These are phyloP conservation scores for Phytophthora nicotianae DNA, from an alignment of 352 stramenopile genomes.

Conservation along the genomic window DNA sequence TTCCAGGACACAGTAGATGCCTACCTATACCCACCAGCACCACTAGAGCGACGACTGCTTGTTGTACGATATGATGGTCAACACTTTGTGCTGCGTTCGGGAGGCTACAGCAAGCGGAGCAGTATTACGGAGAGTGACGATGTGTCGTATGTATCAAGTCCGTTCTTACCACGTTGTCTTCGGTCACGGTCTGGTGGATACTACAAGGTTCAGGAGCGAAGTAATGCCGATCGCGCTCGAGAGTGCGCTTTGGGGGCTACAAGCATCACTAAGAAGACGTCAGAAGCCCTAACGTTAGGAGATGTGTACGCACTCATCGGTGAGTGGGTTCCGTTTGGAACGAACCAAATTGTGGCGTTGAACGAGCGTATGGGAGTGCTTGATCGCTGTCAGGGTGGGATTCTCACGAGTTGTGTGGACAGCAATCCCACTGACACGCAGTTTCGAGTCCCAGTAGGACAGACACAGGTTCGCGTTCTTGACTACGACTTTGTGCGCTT, in stretches of 20 bases:
- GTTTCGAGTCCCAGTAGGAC: slow-evolving; percentile 89
- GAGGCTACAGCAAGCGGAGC: slow-evolving; percentile 89
- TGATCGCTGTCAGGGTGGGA: slow-evolving; percentile 96
- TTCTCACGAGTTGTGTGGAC: slow-evolving; percentile 95
- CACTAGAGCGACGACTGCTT: slow-evolving; percentile 52
- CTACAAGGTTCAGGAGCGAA: slow-evolving; percentile 84
- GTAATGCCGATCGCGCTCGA: slow-evolving; percentile 91
- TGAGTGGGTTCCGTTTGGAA: slow-evolving; percentile 98
- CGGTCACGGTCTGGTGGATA: slow-evolving; percentile 81
- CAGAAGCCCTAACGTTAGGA: slow-evolving; percentile 94
- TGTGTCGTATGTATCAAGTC: slow-evolving; percentile 97
- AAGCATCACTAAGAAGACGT: slow-evolving; percentile 92
- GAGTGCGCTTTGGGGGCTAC: slow-evolving; percentile 83
- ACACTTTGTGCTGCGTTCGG: slow-evolving; percentile 76
- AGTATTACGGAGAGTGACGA: slow-evolving; percentile 97
- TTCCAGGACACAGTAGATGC: slow-evolving; percentile 75
- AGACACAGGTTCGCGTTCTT: slow-evolving; percentile 95
- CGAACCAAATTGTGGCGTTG: slow-evolving; percentile 97
- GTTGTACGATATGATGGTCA: slow-evolving; percentile 68
- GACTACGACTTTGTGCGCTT: slow-evolving; percentile 98
- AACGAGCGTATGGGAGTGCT: slow-evolving; percentile 97
- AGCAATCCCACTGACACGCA: slow-evolving; percentile 77
- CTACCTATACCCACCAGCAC: slow-evolving; percentile 62
- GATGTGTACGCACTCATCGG: slow-evolving; percentile 96
- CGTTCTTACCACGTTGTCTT: slow-evolving; percentile 96